Base-by-base conservation (phyloP, 768 basidiomycete genomes). In the Boletus reticuloceps region DNA sequence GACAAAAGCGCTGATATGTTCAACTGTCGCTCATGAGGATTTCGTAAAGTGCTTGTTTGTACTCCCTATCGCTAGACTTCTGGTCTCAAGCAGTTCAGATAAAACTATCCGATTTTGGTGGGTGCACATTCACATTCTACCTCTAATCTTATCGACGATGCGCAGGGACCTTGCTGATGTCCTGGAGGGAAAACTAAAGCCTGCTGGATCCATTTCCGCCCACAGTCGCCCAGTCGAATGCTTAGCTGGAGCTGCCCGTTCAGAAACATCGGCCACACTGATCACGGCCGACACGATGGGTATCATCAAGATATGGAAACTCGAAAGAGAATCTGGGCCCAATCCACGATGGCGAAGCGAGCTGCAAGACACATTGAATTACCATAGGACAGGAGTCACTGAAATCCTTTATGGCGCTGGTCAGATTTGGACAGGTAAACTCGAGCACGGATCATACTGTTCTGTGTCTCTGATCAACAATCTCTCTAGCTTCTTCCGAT, bases 201-300 rank as follows among this genome's bases (percentile, higher is more conserved):
- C 82, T 50, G 61, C 84, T 1, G 87, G 86, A 43, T 86, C 85
- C 5, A 79, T 97, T 43, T 89, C 91, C 5, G 82, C 85, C 0
- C 96, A 99, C 70, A 89, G 84, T 10, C 83, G 96, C 14, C 96
- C 96, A 5, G 85, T 98, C 9, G 91, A 93, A 68, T 84, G 83
- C 56, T 69, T 97, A 13, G 79, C 82, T 38, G 87, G 81, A n/a
- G 74, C 77, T 54, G 60, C 72, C 14, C 59, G 73, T 38, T 80
- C 83, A 4, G 75, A 74, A n/a, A 67, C 65, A 12, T 72, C 75
- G 19, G 80, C 74, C 1, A 73, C 79, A 27, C 71, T 98, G 6
- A 91, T 87, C 68, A 92, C 93, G 0, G 92, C 83, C 8, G 96
- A 98, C 70, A 95, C 91, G 4, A 90, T 98, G 86, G 97, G 96